Evolutionary conservation across 805 yeast genomes (phyloP), one percentile per base, ranked within the genome.

Genomic region (Nakazawaea ernobii): DNA sequence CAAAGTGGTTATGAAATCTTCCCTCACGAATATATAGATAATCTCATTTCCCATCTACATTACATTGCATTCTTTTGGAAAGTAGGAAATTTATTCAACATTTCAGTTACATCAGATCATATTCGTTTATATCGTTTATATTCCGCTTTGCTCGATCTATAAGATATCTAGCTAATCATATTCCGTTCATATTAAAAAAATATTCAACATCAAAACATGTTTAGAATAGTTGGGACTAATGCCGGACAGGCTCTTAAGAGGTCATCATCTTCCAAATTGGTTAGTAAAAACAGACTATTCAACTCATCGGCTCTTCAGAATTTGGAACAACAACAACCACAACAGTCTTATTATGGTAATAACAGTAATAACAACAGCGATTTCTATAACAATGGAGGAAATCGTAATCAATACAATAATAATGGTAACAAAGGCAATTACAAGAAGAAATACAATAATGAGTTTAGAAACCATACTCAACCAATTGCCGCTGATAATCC

Each of bases 401-500:
- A 50, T n/a, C 49, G 53, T 27, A 54, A 52, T 29, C 43, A 49
- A 24, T 52, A 56, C 43, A 52, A 49, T 29, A 44, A 50, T 36
- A 51, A 48, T 28, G 38, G 42, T 14, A 32, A 48, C 24, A 37
- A 50, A 24, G 51, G 52, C 42, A 52, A 47, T 26, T 51, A 55
- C n/a, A 52, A 52, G 5, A 55, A 55, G n/a, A 35, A 48, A 20
- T 56, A 53, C 48, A 54, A 49, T 46, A 39, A 45, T 32, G 40
- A 40, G 15, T 32, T 32, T 20, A 9, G 20, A 20, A 38, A 40
- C 17, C 30, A 42, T 28, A 35, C n/a, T 28, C 37, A 17, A 17
- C 36, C 32, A 20, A 30, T 47, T 38, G 43, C 53, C 52, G 56
- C 66, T 24, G 66, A 65, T 11, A 61, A 78, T 6, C 82, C 82